Base-by-base conservation (phyloP, 164 flowering plant genomes). In the Saururus chinensis region DNA sequence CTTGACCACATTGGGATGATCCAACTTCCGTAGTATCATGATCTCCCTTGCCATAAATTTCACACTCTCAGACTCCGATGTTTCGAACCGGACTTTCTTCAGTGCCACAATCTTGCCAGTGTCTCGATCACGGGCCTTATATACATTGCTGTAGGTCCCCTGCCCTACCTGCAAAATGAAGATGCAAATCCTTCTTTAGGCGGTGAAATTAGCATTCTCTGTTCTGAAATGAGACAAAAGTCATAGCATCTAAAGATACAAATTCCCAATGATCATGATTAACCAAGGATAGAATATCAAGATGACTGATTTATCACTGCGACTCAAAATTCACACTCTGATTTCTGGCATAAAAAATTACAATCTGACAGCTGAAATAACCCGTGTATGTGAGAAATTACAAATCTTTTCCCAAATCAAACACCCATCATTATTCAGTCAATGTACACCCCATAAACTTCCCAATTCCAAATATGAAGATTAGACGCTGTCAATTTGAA, bases 21-120 rank as follows among this genome's bases (percentile, higher is more conserved):
- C 76, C 35, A 87, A 77, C 60, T 71, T 74, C 69, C 68, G 79
- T 59, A 85, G 63, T 16, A 83, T 72, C 73, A 57, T 73, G 51
- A 87, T 85, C 76, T 87, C 91, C 63, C 95, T 69, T 30, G 90
- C 95, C 90, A 87, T 85, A 58, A 87, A 87, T 57, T 68, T 79
- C 41, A 85, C 73, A 54, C 88, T 87, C 66, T 83, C 84, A 0
- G 86, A 72, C 60, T 83, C 84, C 13, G 84, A 80, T 14, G 84
- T 81, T 64, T 85, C 84, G n/a, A 83, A 83, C 19, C 82, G 72
- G 10, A 87, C 88, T 74, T 85, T 87, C 80, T 87, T 87, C 60
- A 87, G 60, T 35, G 95, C 95, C 51, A 87, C 89, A 51, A 87
- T 77, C 65, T 81, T 80, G 1, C 82, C 81, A 4, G 79, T 83